phyloP scores from a whole-genome alignment of 139 green algal species.

The Spirogloea muscicola region DNA sequence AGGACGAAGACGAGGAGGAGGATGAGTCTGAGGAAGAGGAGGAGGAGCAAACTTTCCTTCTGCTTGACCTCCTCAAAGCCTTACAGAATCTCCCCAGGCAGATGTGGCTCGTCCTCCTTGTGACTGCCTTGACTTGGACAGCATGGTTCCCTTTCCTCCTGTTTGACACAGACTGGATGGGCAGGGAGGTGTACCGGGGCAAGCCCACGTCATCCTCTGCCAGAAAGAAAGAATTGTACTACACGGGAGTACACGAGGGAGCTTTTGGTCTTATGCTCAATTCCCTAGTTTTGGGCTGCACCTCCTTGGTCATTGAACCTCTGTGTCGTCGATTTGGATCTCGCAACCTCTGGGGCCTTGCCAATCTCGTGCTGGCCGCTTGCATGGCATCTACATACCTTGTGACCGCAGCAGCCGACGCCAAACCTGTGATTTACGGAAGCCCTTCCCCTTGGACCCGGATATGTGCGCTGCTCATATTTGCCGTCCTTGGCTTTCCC shows the following conservation, averaged over 20 bases:
- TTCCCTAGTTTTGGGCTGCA: constrained; percentile 33
- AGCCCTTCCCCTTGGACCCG: background rate
- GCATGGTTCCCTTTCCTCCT: constrained; percentile 49
- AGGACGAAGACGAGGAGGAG: constrained; percentile 36
- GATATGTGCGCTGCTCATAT: constrained; percentile 39
- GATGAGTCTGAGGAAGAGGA: constrained; percentile 38
- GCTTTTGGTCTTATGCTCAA: constrained; percentile 46
- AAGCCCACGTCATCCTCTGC: background rate
- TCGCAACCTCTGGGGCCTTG: constrained; percentile 10
- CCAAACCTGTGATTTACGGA: background rate
- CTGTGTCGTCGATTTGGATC: constrained; percentile 28
- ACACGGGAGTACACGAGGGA: constrained; percentile 35
- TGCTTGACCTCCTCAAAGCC: constrained; percentile 10
- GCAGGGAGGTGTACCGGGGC: constrained; percentile 22
- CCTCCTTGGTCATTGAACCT: constrained; percentile 28
- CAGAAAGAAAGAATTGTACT: constrained; percentile 1
- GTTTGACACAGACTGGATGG: constrained; percentile 50
- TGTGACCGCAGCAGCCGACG: background rate
- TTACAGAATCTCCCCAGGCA: constrained; percentile 19
- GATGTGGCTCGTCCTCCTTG: constrained; percentile 24
- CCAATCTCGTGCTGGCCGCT: constrained; percentile 25
- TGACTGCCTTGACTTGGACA: constrained; percentile 39
- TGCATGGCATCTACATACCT: constrained; percentile 22
- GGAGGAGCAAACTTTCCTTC: constrained; percentile 1
- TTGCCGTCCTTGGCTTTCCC: constrained; percentile 41